These are phyloP conservation scores for Trapa incisa DNA, from an alignment of 345 rosid genomes.

Conservation along the genomic window DNA sequence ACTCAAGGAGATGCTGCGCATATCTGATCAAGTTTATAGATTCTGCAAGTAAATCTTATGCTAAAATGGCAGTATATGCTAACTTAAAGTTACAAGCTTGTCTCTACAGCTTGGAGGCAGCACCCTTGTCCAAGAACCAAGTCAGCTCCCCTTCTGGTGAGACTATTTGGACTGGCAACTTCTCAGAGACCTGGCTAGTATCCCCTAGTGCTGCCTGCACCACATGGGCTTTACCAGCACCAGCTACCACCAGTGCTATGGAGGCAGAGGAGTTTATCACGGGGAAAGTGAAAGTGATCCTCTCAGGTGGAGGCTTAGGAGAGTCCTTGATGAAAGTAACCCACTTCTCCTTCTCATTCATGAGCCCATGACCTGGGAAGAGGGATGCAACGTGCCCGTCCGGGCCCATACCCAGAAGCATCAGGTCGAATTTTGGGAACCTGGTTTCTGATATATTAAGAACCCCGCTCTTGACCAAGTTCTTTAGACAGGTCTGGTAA, in stretches of 20 bases:
- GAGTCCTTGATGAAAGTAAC: slow-evolving; percentile 62
- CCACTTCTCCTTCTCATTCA: slow-evolving; percentile 65
- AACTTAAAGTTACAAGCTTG: neutral
- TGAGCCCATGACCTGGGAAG: slow-evolving; percentile 63
- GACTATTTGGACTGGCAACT: slow-evolving; percentile 54
- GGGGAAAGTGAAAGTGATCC: slow-evolving; percentile 80
- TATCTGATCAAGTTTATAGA: neutral
- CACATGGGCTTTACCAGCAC: slow-evolving; percentile 50
- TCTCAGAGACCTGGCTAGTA: slow-evolving; percentile 18
- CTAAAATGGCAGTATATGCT: neutral
- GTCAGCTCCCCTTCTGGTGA: slow-evolving; percentile 59
- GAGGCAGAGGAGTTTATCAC: slow-evolving; percentile 74
- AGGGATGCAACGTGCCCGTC: slow-evolving; percentile 88
- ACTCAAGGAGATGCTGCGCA: neutral
- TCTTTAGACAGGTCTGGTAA: slow-evolving; percentile 59
- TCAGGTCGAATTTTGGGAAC: slow-evolving; percentile 69
- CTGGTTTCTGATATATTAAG: slow-evolving; percentile 38
- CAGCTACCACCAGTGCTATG: slow-evolving; percentile 57
- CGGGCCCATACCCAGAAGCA: slow-evolving; percentile 87
- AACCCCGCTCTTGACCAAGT: slow-evolving; percentile 32
- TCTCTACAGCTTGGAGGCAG: slow-evolving; percentile 54
- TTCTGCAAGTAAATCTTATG: neutral
- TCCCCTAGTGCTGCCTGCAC: slow-evolving; percentile 42
- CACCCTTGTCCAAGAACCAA: slow-evolving; percentile 79
- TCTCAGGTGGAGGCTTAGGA: slow-evolving; percentile 74